Conservation (phyloP, 495 filamentous ascomycete species). For the Neurospora pannonica region DNA sequence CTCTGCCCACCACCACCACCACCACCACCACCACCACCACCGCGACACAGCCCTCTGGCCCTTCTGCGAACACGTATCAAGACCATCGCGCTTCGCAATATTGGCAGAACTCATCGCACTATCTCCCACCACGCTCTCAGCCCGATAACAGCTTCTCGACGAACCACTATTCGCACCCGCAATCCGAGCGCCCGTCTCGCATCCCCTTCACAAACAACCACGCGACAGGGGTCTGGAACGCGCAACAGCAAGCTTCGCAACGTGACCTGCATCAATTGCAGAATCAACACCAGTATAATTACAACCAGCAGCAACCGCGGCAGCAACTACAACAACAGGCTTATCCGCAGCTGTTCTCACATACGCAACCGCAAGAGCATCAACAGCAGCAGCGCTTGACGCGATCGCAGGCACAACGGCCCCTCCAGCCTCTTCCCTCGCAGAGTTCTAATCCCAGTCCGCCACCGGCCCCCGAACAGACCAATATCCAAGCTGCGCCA, state of each 20-base stretch:
- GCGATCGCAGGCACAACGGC: not conserved
- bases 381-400: slow-evolving; percentile 3
- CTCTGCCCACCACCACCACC: slow-evolving; percentile 13
- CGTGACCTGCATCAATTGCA: not conserved
- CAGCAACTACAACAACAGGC: slow-evolving; percentile 10
- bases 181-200: not conserved
- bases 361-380: not conserved
- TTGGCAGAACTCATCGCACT: not conserved
- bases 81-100: not conserved
- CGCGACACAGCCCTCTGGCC: slow-evolving; percentile 3
- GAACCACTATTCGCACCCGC: not conserved
- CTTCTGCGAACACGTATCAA: slow-evolving; percentile 2
- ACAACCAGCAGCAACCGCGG: not conserved
- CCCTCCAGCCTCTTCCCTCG: not conserved
- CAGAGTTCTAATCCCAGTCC: not conserved
- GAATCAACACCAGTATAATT: not conserved
- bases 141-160: not conserved
- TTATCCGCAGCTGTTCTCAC: slow-evolving; percentile 2
- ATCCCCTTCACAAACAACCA: not conserved
- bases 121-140: not conserved
- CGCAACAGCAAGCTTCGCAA: not conserved
- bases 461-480: not conserved
- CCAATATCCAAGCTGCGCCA: not conserved
- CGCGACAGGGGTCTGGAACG: not conserved
- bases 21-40: slow-evolving; percentile 12